These are phyloP conservation scores for Rozella allomycis DNA, from an alignment of 371 early-diverging fungal species.

Conservation along the genomic window DNA sequence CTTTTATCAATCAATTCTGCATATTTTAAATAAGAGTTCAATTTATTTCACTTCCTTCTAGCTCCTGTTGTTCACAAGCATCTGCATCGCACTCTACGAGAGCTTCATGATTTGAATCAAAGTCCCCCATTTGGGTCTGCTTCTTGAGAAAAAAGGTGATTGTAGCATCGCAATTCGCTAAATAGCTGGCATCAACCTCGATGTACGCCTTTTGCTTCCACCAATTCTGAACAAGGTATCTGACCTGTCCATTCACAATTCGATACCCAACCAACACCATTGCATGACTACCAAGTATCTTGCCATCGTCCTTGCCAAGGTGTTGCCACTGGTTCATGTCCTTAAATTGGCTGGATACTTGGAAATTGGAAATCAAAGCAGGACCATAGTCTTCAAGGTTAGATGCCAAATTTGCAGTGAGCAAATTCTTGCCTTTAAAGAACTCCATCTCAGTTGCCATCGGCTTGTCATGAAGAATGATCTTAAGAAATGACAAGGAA, in stretches of 20 bases:
- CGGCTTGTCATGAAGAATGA: too few relatives aligned
- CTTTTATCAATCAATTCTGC: too few relatives aligned
- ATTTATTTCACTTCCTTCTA: too few relatives aligned
- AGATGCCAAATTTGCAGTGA: too few relatives aligned
- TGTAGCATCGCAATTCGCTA: neutral
- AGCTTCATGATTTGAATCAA: too few relatives aligned
- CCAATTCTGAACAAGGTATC: constrained; percentile 1
- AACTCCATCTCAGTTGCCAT: too few relatives aligned
- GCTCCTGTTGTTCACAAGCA: too few relatives aligned
- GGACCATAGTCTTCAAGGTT: neutral
- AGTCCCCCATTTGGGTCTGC: too few relatives aligned
- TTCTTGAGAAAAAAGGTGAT: neutral
- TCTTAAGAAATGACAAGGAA: neutral
- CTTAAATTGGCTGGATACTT: neutral
- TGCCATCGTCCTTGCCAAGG: neutral
- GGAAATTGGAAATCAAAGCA: neutral
- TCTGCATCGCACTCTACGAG: too few relatives aligned
- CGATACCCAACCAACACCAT: neutral
- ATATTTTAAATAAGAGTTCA: too few relatives aligned
- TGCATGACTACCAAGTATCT: neutral
- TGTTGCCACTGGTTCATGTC: neutral
- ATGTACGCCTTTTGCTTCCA: neutral
- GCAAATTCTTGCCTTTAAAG: too few relatives aligned
- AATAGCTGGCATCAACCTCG: neutral
- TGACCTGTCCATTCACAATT: neutral